Base-by-base conservation (phyloP, 208 protist genomes). In the Naegleria gruberi region DNA sequence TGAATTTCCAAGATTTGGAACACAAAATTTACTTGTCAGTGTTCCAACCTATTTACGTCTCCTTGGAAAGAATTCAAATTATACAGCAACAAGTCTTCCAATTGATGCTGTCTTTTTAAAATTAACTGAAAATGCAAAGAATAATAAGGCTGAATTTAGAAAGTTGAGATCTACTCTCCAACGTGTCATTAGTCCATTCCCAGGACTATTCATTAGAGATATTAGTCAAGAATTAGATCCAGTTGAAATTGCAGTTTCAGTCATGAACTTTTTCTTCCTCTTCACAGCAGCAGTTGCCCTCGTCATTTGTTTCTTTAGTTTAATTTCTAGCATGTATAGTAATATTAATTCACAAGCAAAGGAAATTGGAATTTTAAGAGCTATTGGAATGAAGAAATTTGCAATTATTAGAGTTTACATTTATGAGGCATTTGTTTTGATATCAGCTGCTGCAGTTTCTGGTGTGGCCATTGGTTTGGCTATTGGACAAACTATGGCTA, bases 381-480 rank as follows among this genome's bases (percentile, higher is more conserved):
- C 97, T 42, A 89, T 99, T 47, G 97, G 97, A 57, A 94, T 96
- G 87, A 92, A 91, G 0, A 92, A 94, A 44, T 94, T 91, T 19
- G 94, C 94, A 89, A 92, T 97, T 3, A 94, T 96, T 57, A 93
- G 97, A 89, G 93, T 99, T 44, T 99, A 97, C 92, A 91, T 98
- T n/a, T 98, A 97, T 91, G 98, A 99, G 90, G 94, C 97, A 26
- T 98, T 99, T 89, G 83, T 98, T 5, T 92, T 99, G 23, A 96
- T 99, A 7, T 57, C 98, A 8, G 90, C 96, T 4, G 92, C 97
- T 0, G 97, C 96, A 0, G 30, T 98, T 12, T 89, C 99, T 34
- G 98, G 97, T 65, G 45, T 99, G 8, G 41, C 96, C 12, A 96
- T 98, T 43, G 97, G 97, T 26, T 55, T 94, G 1, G 81, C 95